Evolutionary conservation across 2,329 filamentous ascomycete species (phyloP).

Genomic region (Botrytis squamosa): DNA sequence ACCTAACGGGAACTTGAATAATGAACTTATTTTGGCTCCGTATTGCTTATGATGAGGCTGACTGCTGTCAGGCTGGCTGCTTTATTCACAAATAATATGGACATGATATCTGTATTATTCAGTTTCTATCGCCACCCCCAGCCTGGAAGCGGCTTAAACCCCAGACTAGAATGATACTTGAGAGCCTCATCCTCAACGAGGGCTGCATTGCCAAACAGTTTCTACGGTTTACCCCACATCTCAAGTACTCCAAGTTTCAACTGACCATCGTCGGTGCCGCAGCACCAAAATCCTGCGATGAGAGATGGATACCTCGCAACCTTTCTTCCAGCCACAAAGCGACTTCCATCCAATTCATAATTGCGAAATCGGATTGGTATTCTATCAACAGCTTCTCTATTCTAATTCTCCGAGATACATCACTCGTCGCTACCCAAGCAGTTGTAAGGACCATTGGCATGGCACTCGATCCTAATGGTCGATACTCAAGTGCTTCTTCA

Average conservation of each 20-base stretch:
- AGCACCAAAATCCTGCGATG: background rate
- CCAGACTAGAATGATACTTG: background rate
- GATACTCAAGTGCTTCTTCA: background rate
- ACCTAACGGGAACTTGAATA: background rate
- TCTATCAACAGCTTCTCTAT: background rate
- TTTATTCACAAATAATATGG: background rate
- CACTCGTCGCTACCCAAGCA: background rate
- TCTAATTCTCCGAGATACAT: background rate
- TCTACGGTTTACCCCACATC: background rate
- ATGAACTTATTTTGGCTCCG: background rate
- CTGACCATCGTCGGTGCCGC: no score
- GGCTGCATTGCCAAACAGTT: background rate
- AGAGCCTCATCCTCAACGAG: background rate
- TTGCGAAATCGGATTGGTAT: background rate
- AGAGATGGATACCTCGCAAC: background rate
- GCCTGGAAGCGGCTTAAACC: accelerated
- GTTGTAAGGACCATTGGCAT: slow-evolving; percentile 3
- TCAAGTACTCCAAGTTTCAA: background rate
- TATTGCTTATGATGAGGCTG: background rate
- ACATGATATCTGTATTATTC: no score
- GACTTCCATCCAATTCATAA: slow-evolving; percentile 9
- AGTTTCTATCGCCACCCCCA: background rate
- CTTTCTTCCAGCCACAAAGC: background rate
- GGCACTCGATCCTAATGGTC: background rate
- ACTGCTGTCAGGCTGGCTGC: background rate